Base-by-base conservation (phyloP, 1,284 basidiomycete species). In the Prillingera fragicola region DNA sequence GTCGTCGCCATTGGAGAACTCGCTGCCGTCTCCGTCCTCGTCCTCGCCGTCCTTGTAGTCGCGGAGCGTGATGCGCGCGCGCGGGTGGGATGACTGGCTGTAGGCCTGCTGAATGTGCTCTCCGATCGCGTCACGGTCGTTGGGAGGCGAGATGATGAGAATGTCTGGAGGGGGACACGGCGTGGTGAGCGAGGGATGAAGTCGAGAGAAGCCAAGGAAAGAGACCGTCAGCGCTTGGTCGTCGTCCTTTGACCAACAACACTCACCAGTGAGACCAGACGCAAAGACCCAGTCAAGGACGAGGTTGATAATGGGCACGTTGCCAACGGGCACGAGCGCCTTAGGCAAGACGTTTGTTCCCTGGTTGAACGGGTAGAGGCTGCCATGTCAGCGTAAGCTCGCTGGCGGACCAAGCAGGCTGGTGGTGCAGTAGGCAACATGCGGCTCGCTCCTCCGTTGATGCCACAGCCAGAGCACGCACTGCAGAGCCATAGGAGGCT, bases 251-350 rank as follows among this genome's bases (percentile, higher is more conserved):
- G 14, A 8, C 19, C n/a, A 24, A 34, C 13, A 21, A 9, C 24
- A 63, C 73, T 46, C 49, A 85, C 91, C 88, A 73, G 79, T 80
- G 29, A 95, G 80, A 10, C 87, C 87, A 15, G 87, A 82, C 34
- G 85, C 80, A 56, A 94, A 86, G 21, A 95, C 71, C 88, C 90
- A 92, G 23, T 81, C 77, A 17, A 96, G 75, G 7, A 81, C 78
- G 58, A 87, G 85, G 63, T 90, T 86, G 51, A 95, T 76, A 73
- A 95, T 82, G 0, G 88, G 87, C 54, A 78, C 84, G 61, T 94
- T 92, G 22, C 81, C 88, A 28, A 95, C 79, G 3, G 89, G 86
- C 24, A 95, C 75, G 8, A 95, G 73, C 5, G 88, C 85, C 66
- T 95, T 95, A 27, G 69, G 64, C 13, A 67, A 43, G 27, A 59